Evolutionary conservation across 768 basidiomycete species (phyloP).

Genomic region (Sarcomyxa edulis): DNA sequence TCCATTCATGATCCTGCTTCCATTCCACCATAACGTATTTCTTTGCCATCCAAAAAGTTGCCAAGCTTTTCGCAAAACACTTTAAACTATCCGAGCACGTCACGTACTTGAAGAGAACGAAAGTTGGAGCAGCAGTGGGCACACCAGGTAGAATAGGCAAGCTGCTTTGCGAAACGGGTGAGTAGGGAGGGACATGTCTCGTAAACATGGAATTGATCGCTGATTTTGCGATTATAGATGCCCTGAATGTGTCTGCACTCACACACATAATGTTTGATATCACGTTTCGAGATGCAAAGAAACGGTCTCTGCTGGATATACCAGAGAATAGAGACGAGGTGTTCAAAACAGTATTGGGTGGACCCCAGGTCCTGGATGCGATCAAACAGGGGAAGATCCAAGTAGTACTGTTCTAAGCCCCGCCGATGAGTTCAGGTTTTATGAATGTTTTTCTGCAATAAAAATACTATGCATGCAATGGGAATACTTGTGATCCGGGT

Average conservation of each 20-base stretch:
- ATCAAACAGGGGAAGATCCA: slow-evolving; percentile 71
- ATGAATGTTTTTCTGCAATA: slow-evolving; percentile 8
- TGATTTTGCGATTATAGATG: slow-evolving; percentile 42
- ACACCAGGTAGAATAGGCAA: slow-evolving; percentile 92
- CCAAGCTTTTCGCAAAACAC: slow-evolving; percentile 94
- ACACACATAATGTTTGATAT: slow-evolving; percentile 83
- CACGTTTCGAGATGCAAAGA: slow-evolving; percentile 71
- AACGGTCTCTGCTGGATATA: slow-evolving; percentile 70
- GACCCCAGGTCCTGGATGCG: slow-evolving; percentile 52
- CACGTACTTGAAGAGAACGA: slow-evolving; percentile 77
- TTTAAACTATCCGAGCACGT: slow-evolving; percentile 88
- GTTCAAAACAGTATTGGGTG: slow-evolving; percentile 68
- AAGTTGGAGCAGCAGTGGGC: slow-evolving; percentile 83
- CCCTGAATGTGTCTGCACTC: slow-evolving; percentile 65
- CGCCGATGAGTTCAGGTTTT: slow-evolving; percentile 4
- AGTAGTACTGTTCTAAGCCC: slow-evolving; percentile 67
- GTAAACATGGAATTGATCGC: no score
- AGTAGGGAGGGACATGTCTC: slow-evolving; percentile 11
- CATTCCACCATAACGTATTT: no score
- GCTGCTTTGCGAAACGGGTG: slow-evolving; percentile 68
- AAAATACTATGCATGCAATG: slow-evolving; percentile 14
- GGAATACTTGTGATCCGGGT: slow-evolving; percentile 8
- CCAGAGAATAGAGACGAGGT: slow-evolving; percentile 81
- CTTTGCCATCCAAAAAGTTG: no score
- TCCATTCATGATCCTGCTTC: no score